A percentile compares a stretch with the other conserved stretches of the same genome.
These are phyloP conservation scores for Fraxinus albicans DNA, from an alignment of 305 asterid species.

Conservation along the genomic window DNA sequence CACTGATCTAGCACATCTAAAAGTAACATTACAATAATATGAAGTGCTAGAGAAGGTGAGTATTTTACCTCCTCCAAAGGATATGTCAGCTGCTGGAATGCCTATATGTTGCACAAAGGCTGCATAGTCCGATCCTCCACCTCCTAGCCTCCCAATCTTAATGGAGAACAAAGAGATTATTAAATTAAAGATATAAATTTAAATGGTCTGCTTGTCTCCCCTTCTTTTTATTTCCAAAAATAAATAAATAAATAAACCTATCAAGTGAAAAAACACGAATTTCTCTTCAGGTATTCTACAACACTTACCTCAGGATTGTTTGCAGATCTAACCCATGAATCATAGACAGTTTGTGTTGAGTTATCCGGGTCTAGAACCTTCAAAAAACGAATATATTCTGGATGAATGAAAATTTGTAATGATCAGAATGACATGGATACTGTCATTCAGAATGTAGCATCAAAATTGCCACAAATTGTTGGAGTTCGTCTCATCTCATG, in stretches of 20 bases:
- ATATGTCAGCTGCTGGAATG: slow-evolving; percentile 61
- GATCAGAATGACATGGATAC: neutral
- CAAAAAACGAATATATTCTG: slow-evolving; percentile 3
- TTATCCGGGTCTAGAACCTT: slow-evolving; percentile 82
- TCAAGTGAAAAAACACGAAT: neutral
- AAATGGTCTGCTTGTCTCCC: slow-evolving; percentile 10
- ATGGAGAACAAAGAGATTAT: slow-evolving; percentile 17
- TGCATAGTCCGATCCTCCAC: slow-evolving; percentile 73
- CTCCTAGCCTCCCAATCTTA: slow-evolving; percentile 80
- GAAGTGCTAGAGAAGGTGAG: neutral
- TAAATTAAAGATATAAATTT: slow-evolving; percentile 2
- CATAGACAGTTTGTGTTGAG: slow-evolving; percentile 75
- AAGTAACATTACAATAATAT: neutral
- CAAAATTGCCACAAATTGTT: neutral
- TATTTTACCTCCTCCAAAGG: slow-evolving; percentile 58
- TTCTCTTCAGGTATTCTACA: slow-evolving; percentile 4
- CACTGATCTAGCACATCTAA: neutral
- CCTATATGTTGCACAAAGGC: slow-evolving; percentile 88
- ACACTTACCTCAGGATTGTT: slow-evolving; percentile 45
- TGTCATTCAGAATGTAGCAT: neutral
- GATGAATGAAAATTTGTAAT: neutral
- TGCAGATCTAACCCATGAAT: slow-evolving; percentile 64
- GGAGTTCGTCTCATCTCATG: slow-evolving; percentile 3
- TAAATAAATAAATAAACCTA: too few species aligned
- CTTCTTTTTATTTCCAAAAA: neutral